Evolutionary conservation across 139 green algal genomes (phyloP).

Genomic region (Coelastrella sp.): DNA sequence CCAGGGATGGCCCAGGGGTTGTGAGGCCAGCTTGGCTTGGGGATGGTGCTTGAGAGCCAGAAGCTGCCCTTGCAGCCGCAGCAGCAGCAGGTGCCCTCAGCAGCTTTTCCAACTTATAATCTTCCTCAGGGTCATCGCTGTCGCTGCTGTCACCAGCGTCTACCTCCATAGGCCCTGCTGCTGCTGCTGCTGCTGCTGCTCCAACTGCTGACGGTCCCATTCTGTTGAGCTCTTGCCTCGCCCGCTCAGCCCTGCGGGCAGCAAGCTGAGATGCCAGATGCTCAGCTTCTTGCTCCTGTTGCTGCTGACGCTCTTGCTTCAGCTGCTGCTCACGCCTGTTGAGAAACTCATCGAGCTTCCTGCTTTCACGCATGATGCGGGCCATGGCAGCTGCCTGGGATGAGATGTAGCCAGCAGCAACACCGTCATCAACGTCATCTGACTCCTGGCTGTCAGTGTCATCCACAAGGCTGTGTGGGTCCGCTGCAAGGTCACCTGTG

Average conservation of each 20-base stretch:
- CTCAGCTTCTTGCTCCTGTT: slow-evolving; percentile 9
- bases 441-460: neutral
- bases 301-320: slow-evolving; percentile 24
- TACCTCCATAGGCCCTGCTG: neutral
- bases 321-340: neutral
- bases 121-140: neutral
- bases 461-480: neutral
- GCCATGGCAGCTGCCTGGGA: slow-evolving; percentile 40
- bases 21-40: neutral
- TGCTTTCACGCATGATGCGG: slow-evolving; percentile 1
- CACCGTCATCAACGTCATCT: neutral
- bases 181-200: slow-evolving; percentile 19
- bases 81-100: neutral
- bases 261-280: neutral
- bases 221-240: neutral
- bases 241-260: neutral
- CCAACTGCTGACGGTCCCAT: neutral
- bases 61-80: neutral
- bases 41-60: neutral
- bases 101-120: slow-evolving; percentile 16
- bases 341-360: slow-evolving; percentile 18
- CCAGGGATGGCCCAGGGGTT: neutral
- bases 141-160: neutral
- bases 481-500: neutral
- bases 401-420: slow-evolving; percentile 13